Percentiles rank a stretch among this genome's conserved stretches.
phyloP scores from a whole-genome alignment of 176 grass and related monocot genomes.

The Melocanna baccifera region DNA sequence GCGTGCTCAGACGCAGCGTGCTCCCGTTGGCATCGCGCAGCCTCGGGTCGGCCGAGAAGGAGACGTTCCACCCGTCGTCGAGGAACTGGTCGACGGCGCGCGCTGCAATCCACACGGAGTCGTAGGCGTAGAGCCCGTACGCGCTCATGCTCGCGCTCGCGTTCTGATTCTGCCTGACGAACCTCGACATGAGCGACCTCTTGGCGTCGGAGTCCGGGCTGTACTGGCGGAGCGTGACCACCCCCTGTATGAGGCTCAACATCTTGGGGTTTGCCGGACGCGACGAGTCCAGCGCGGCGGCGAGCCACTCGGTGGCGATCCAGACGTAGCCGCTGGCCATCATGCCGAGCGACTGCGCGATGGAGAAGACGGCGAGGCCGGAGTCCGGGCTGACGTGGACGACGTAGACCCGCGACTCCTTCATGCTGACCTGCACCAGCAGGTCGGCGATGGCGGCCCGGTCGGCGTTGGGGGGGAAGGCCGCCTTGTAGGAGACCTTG shows the following conservation, averaged over 20 bases:
- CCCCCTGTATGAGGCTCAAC: constrained; percentile 53
- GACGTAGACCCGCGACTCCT: constrained; percentile 77
- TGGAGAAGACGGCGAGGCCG: constrained; percentile 55
- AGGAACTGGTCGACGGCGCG: constrained; percentile 71
- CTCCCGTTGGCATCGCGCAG: constrained; percentile 47
- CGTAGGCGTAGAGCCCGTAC: constrained; percentile 77
- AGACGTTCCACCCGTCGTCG: constrained; percentile 34
- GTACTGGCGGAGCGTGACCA: constrained; percentile 66
- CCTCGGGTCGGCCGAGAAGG: constrained; percentile 59
- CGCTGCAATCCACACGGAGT: constrained; percentile 70
- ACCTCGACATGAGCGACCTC: constrained; percentile 45
- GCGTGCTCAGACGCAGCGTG: constrained; percentile 46
- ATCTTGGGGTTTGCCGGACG: not conserved
- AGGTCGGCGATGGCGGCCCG: constrained; percentile 28
- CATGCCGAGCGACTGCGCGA: constrained; percentile 53
- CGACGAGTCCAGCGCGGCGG: constrained; percentile 42
- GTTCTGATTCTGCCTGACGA: not conserved
- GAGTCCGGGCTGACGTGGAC: constrained; percentile 82
- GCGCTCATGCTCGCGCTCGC: constrained; percentile 31
- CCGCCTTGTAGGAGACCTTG: constrained; percentile 57
- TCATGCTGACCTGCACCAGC: constrained; percentile 45
- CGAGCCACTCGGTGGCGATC: constrained; percentile 91
- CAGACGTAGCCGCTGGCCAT: constrained; percentile 67
- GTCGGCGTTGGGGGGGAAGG: constrained; percentile 47
- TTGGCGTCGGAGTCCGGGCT: constrained; percentile 57